These are phyloP conservation scores for Letharia columbiana DNA, from an alignment of 495 filamentous ascomycete genomes.

Conservation along the genomic window DNA sequence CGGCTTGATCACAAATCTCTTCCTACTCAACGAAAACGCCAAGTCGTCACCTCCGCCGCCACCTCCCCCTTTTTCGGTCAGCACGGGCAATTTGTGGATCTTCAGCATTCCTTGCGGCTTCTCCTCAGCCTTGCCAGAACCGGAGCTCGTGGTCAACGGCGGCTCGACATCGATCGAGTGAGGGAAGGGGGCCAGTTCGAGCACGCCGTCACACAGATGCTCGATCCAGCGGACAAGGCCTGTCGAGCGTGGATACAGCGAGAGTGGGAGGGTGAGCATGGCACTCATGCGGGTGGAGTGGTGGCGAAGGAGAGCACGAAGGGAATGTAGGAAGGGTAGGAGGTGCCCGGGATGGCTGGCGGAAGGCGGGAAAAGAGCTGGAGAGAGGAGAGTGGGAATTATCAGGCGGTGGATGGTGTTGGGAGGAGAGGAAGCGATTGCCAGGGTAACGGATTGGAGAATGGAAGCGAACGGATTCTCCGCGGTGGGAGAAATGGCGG, in stretches of 20 bases:
- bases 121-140: conserved; percentile 53
- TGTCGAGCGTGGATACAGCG: conserved; percentile 67
- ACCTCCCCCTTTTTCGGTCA: conserved; percentile 80
- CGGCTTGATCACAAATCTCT: conserved; percentile 75
- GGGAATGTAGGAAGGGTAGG: conserved; percentile 73
- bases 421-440: conserved; percentile 49
- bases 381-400: conserved; percentile 75
- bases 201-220: conserved; percentile 71
- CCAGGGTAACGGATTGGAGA: conserved; percentile 48
- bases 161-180: conserved; percentile 52
- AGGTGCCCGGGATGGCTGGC: conserved; percentile 60
- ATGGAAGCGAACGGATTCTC: conserved; percentile 49
- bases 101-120: conserved; percentile 78
- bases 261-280: conserved; percentile 70
- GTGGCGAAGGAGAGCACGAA: conserved; percentile 64
- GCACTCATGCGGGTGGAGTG: conserved; percentile 58
- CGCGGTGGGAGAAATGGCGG: conserved; percentile 42
- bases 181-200: conserved; percentile 82
- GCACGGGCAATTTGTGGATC: conserved; percentile 71
- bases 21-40: conserved; percentile 78
- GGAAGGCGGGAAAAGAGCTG: conserved; percentile 64
- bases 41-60: conserved; percentile 75
- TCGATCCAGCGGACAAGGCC: conserved; percentile 86
- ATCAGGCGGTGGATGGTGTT: conserved; percentile 70
- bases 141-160: conserved; percentile 34